These are phyloP conservation scores for Talaromyces sp. DNA, from an alignment of 2,329 filamentous ascomycete species.

Conservation along the genomic window DNA sequence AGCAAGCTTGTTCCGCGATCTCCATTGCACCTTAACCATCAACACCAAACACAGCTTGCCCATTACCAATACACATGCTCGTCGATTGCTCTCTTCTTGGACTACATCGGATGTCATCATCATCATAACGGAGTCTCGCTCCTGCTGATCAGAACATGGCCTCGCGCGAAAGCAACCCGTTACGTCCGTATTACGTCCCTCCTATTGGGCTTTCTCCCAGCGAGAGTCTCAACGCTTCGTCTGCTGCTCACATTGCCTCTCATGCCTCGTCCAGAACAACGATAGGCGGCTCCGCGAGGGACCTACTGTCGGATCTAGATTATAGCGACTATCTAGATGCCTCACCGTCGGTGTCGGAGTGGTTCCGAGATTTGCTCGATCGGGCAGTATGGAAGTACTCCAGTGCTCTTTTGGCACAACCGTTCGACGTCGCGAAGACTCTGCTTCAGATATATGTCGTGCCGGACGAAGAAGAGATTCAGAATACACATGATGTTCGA, in stretches of 20 bases:
- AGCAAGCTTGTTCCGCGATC: not conserved
- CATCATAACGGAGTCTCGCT: not conserved
- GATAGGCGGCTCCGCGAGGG: conserved; percentile 65
- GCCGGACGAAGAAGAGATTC: conserved; percentile 34
- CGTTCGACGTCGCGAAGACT: conserved; percentile 95
- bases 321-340: conserved; percentile 83
- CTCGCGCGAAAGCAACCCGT: conserved; percentile 48
- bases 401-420: conserved; percentile 82
- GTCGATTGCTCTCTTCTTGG: not conserved
- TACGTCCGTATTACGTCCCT: conserved; percentile 60
- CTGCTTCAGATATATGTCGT: conserved; percentile 72
- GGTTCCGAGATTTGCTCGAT: conserved; percentile 72
- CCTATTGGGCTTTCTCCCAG: conserved; percentile 59
- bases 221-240: conserved; percentile 33
- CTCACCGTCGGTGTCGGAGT: conserved; percentile 70
- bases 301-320: conserved; percentile 85
- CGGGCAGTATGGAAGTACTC: conserved; percentile 89
- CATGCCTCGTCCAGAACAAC: conserved; percentile 46
- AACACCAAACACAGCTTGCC: not conserved
- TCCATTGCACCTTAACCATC: not conserved
- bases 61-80: not conserved
- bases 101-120: conserved; percentile 2
- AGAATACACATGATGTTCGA: conserved; percentile 28
- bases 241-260: conserved; percentile 29
- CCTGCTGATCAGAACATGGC: conserved; percentile 20